Evolutionary conservation across 345 rosid species (phyloP).

Genomic region (Salix udensis): DNA sequence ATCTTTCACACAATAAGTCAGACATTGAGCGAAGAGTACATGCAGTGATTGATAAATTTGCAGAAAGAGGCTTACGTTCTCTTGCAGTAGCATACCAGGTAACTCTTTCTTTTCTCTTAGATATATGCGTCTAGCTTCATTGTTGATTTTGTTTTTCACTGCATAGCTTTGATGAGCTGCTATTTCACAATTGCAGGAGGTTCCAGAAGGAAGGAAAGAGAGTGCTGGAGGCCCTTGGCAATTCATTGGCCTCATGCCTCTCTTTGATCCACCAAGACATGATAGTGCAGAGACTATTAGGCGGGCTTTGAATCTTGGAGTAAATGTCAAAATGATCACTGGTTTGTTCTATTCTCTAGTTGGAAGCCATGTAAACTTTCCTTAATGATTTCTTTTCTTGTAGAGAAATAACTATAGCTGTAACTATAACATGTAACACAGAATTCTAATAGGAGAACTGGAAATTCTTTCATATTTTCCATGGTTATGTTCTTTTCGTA

Average conservation of each 20-base stretch:
- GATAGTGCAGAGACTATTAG: slow-evolving; percentile 97
- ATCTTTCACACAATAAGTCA: slow-evolving; percentile 80
- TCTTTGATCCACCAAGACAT: slow-evolving; percentile 97
- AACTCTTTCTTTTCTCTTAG: neutral
- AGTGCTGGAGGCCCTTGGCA: slow-evolving; percentile 98
- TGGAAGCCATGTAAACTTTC: neutral
- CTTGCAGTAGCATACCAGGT: slow-evolving; percentile 99
- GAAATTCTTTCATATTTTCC: neutral
- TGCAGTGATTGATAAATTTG: slow-evolving; percentile 90
- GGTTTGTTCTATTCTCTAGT: slow-evolving; percentile 41
- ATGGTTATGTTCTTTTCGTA: neutral
- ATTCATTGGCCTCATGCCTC: slow-evolving; percentile 95
- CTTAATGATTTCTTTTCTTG: neutral
- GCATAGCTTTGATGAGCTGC: neutral
- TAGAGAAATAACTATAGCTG: neutral
- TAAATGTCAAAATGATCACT: slow-evolving; percentile 96
- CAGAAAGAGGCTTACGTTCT: slow-evolving; percentile 90
- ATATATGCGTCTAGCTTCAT: neutral
- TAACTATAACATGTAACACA: neutral
- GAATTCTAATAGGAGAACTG: neutral
- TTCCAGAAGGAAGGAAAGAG: slow-evolving; percentile 83
- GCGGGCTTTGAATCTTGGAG: slow-evolving; percentile 92
- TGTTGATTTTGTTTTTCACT: neutral
- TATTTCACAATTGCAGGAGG: slow-evolving; percentile 53
- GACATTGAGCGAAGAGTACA: slow-evolving; percentile 93